These are phyloP conservation scores for Cladosporium sp. DNA, from an alignment of 2,329 filamentous ascomycete genomes.

Conservation along the genomic window DNA sequence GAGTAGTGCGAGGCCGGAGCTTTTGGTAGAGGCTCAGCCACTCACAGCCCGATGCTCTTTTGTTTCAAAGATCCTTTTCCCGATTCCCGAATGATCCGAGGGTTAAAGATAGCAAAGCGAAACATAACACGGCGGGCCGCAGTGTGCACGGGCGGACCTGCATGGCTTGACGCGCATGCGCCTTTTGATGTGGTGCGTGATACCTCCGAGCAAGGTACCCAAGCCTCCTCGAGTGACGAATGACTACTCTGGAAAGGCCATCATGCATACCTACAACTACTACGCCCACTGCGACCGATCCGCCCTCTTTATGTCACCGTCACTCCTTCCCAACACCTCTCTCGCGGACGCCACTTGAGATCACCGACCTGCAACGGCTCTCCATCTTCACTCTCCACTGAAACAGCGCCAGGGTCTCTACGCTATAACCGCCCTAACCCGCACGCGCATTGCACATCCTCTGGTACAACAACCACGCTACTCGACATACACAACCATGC, in stretches of 20 bases:
- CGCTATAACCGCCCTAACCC: not conserved
- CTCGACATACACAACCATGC: constrained; percentile 58
- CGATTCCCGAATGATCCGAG: not conserved
- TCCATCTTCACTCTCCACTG: constrained; percentile 10
- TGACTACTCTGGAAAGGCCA: not conserved
- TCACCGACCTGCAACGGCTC: not conserved
- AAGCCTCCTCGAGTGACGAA: constrained; percentile 8
- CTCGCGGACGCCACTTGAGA: not conserved
- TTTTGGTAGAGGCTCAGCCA: not conserved
- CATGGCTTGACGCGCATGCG: constrained; percentile 8
- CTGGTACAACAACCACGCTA: constrained; percentile 3
- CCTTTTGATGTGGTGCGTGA: not conserved
- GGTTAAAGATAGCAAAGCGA: constrained; percentile 4
- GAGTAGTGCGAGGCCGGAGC: not conserved
- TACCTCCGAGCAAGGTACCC: not conserved
- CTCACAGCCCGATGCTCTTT: not conserved
- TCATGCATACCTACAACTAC: constrained; percentile 4
- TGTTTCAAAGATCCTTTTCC: not conserved
- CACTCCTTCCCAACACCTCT: not conserved
- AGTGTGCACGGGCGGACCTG: not conserved
- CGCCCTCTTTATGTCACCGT: not conserved
- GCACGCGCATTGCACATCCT: not conserved
- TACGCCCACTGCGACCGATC: not conserved
- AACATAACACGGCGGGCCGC: not conserved
- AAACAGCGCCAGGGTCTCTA: constrained; percentile 7